Base-by-base conservation (phyloP, 768 basidiomycete species). In the Tremella fuciformis region DNA sequence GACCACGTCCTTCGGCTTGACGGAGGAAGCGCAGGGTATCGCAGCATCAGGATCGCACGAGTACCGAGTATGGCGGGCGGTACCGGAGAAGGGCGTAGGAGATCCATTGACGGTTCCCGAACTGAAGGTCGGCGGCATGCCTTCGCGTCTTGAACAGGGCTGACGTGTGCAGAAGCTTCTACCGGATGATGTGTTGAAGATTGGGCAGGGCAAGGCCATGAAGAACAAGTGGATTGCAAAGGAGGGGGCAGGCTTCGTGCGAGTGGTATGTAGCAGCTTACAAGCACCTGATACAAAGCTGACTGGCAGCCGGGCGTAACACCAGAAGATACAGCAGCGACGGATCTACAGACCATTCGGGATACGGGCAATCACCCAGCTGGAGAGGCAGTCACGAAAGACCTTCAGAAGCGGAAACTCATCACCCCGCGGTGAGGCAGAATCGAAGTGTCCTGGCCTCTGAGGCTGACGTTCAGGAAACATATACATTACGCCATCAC, bases 161-260 rank as follows among this genome's bases (percentile, higher is more conserved):
- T 53, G 49, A 60, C 2, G 0, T 3, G 13, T 7, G 16, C 42
- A 78, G 74, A 71, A 74, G 60, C 57, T 65, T n/a, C 83, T 98
- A 13, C 94, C 94, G 13, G 88, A 89, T 57, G 91, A 96, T 67
- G 83, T 85, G 7, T 86, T 90, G 15, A 96, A 93, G 79, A 84
- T 97, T 57, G 96, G 96, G 0, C 96, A 98, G 79, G 88, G 88
- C 8, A 84, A 88, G 64, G 96, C 94, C 18, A 96, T 99, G 83
- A 97, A 93, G 80, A 91, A 88, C 67, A 89, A 88, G 56, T 99
- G 96, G 96, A 91, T 98, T 62, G 82, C 81, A 19, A 98, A 97
- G 77, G 88, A 94, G 63, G 90, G 88, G 8, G 83, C 84, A 62
- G 89, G 74, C 0, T 84, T 99, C 64, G 84, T 94, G 47, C 88